Conservation (phyloP, 768 basidiomycete genomes). For the Ramaria rubella region DNA sequence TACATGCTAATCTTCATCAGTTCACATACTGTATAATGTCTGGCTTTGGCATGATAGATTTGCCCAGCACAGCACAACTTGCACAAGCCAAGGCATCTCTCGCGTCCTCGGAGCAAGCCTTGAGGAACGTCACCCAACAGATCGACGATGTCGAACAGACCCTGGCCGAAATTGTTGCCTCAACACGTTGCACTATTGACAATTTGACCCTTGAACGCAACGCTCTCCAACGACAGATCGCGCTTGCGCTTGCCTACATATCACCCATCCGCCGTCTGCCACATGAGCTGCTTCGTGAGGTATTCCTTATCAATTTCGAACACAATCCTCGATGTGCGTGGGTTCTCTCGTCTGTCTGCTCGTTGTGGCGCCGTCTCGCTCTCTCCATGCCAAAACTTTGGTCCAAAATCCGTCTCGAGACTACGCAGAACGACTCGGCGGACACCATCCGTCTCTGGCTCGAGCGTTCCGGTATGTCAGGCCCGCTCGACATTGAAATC, state of each 20-base stretch:
- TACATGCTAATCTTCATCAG: neutral
- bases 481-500: constrained; percentile 77
- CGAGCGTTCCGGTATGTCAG: constrained; percentile 63
- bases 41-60: constrained; percentile 38
- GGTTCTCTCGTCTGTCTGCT: constrained; percentile 64
- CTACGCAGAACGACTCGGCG: constrained; percentile 61
- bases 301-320: constrained; percentile 66
- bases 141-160: constrained; percentile 49
- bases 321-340: constrained; percentile 69
- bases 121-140: constrained; percentile 34
- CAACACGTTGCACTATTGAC: constrained; percentile 46
- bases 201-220: constrained; percentile 46
- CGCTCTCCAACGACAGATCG: constrained; percentile 41
- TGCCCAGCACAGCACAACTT: constrained; percentile 51
- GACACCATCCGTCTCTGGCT: constrained; percentile 81
- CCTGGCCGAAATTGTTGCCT: constrained; percentile 52
- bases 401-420: constrained; percentile 76
- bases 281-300: constrained; percentile 61
- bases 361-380: constrained; percentile 58
- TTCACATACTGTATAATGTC: constrained; percentile 20
- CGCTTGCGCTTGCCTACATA: constrained; percentile 54
- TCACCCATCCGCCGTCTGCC: constrained; percentile 69
- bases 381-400: constrained; percentile 64
- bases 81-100: constrained; percentile 47
- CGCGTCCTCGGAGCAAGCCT: constrained; percentile 19